phyloP scores from a whole-genome alignment of 257 asterid species.

The Solanum sparsipilum region DNA sequence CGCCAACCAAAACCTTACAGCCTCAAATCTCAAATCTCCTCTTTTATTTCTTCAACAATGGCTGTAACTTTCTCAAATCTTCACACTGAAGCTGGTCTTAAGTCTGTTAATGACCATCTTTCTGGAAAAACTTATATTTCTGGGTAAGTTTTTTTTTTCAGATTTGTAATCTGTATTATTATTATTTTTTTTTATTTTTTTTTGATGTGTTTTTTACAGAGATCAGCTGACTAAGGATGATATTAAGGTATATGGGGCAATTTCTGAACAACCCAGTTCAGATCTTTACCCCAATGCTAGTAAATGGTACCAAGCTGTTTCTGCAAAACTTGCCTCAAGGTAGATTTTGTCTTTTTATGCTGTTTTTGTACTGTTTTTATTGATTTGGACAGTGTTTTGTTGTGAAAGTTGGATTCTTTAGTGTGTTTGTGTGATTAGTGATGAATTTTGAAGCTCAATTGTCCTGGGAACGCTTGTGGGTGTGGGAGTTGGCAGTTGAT shows the following conservation, averaged over 20 bases:
- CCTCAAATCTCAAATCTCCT: not conserved
- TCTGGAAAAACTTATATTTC: slow-evolving; percentile 69
- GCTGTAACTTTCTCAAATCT: slow-evolving; percentile 77
- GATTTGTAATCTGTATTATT: not conserved
- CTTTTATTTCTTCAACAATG: slow-evolving; percentile 19
- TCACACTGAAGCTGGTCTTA: slow-evolving; percentile 69
- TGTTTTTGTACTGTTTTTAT: not conserved
- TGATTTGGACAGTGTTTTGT: not conserved
- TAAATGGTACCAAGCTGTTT: slow-evolving; percentile 64
- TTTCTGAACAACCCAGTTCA: slow-evolving; percentile 42
- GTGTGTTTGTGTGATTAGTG: not conserved
- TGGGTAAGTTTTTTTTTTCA: slow-evolving; percentile 29
- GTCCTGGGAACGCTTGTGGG: not conserved
- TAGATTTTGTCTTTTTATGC: not conserved
- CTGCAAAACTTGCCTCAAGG: slow-evolving; percentile 54
- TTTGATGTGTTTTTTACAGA: slow-evolving; percentile 20
- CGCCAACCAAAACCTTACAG: slow-evolving; percentile 2
- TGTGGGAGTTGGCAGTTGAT: not conserved
- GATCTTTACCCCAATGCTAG: slow-evolving; percentile 63
- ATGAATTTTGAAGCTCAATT: not conserved
- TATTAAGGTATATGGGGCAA: slow-evolving; percentile 57
- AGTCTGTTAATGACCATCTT: slow-evolving; percentile 53
- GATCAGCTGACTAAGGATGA: slow-evolving; percentile 61
- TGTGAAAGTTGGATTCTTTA: not conserved
- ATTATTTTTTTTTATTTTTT: not conserved